phyloP scores from a whole-genome alignment of 108 stramenopile genomes.

The Discostella stelligeroides region DNA sequence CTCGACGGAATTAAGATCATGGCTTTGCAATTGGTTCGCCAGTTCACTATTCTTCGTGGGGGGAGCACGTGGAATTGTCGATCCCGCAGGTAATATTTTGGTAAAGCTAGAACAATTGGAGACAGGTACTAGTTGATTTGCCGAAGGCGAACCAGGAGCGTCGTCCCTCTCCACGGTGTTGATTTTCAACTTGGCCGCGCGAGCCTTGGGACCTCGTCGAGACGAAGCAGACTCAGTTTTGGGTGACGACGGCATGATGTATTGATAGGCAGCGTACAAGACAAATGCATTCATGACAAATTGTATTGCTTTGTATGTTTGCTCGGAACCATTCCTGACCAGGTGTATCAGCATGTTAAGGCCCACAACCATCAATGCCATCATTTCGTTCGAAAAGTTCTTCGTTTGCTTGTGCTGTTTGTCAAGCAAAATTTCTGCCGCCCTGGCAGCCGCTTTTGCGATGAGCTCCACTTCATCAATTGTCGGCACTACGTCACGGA shows the following conservation, averaged over 20 bases:
- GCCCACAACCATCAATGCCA: constrained; percentile 25
- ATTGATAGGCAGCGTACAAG: constrained; percentile 28
- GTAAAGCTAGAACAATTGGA: neutral
- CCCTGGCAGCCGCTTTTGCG: constrained; percentile 46
- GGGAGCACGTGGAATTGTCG: constrained; percentile 41
- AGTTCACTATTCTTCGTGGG: constrained; percentile 21
- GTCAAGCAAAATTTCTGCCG: constrained; percentile 40
- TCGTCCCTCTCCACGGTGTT: neutral
- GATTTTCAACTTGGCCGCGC: constrained; percentile 28
- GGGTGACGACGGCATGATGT: neutral
- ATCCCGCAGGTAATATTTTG: constrained; percentile 24
- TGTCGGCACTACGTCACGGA: constrained; percentile 10
- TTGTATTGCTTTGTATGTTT: constrained; percentile 26
- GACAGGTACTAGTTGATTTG: neutral
- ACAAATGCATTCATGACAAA: constrained; percentile 44
- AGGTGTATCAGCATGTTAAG: constrained; percentile 37
- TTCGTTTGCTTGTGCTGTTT: constrained; percentile 6
- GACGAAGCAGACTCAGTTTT: neutral
- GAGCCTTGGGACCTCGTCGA: constrained; percentile 26
- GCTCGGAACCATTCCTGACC: constrained; percentile 47
- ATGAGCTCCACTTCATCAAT: constrained; percentile 40
- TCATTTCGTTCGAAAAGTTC: constrained; percentile 11
- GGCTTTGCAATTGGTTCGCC: constrained; percentile 16
- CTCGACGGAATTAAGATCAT: constrained; percentile 18
- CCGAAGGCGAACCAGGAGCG: neutral